Evolutionary conservation across 169 alveolate genomes (phyloP).

Genomic region (Eimeria mitis): DNA sequence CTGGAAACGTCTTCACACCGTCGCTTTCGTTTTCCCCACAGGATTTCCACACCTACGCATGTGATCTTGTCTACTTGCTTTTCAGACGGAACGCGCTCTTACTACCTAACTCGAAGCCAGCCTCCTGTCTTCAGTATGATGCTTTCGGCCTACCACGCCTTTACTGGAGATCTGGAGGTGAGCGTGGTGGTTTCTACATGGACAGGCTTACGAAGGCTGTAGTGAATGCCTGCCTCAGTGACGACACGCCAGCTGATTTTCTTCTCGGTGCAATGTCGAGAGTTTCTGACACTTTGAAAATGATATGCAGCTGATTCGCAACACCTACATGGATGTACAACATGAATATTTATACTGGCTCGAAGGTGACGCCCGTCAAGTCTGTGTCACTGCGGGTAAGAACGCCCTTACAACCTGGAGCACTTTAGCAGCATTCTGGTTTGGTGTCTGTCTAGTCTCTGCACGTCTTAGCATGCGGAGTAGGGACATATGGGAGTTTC

Average conservation of each 20-base stretch:
- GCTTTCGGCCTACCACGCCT: slow-evolving; percentile 63
- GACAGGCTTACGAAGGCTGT: background rate
- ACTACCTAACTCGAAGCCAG: slow-evolving; percentile 82
- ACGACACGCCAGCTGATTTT: background rate
- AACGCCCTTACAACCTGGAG: background rate
- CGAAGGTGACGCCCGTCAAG: slow-evolving; percentile 1
- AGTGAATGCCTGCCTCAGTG: background rate
- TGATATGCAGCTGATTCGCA: slow-evolving; percentile 33
- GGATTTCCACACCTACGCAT: background rate
- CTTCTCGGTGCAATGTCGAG: background rate
- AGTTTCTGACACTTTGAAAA: background rate
- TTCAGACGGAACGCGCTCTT: slow-evolving; percentile 82
- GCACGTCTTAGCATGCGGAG: background rate
- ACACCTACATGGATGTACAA: slow-evolving; percentile 26
- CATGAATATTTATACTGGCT: slow-evolving; percentile 19
- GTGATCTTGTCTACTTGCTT: background rate
- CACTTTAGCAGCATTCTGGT: background rate
- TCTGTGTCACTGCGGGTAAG: slow-evolving; percentile 22
- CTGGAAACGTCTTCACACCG: background rate
- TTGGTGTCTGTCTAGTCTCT: background rate
- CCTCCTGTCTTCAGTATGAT: slow-evolving; percentile 83
- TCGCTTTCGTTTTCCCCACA: background rate
- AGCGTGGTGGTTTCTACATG: background rate
- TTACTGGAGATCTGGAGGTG: slow-evolving; percentile 71
- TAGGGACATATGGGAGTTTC: background rate